Evolutionary conservation across 805 yeast species (phyloP).

Genomic region (Ogataea trehalophila): DNA sequence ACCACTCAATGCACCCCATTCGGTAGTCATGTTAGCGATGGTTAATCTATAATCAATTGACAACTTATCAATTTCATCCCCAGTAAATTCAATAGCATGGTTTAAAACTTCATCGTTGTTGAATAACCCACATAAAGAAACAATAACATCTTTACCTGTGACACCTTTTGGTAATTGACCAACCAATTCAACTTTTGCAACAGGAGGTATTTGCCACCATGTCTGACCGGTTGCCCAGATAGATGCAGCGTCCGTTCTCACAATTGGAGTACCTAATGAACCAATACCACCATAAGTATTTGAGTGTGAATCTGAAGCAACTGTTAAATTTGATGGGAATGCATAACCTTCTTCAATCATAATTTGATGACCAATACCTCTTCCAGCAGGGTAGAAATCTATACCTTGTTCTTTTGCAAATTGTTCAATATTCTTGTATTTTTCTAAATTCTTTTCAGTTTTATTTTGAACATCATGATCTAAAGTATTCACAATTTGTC

Average conservation of each 20-base stretch:
- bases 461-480: conserved; percentile 98
- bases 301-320: conserved; percentile 96
- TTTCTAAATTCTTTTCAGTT: conserved; percentile 79
- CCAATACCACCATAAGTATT: conserved; percentile 98
- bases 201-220: conserved; percentile 99
- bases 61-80: conserved; percentile 65
- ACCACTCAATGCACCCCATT: conserved; percentile 98
- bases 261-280: conserved; percentile 93
- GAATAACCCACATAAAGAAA: conserved; percentile 90
- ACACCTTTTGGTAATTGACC: conserved; percentile 83
- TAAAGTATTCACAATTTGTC: conserved; percentile 92
- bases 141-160: conserved; percentile 95
- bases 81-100: conserved; percentile 91
- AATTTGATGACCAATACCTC: conserved; percentile 98
- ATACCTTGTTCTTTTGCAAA: conserved; percentile 89
- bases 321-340: conserved; percentile 87
- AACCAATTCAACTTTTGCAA: conserved; percentile 83
- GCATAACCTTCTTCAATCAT: conserved; percentile 99
- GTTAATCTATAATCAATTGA: conserved; percentile 84
- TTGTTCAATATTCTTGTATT: conserved; percentile 81
- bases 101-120: conserved; percentile 89
- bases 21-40: conserved; percentile 96
- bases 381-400: conserved; percentile 97
- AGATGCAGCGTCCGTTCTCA: conserved; percentile 97
- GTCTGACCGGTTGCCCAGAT: conserved; percentile 99